phyloP scores from a whole-genome alignment of 2,329 filamentous ascomycete genomes.

The Drechslerella dactyloides region DNA sequence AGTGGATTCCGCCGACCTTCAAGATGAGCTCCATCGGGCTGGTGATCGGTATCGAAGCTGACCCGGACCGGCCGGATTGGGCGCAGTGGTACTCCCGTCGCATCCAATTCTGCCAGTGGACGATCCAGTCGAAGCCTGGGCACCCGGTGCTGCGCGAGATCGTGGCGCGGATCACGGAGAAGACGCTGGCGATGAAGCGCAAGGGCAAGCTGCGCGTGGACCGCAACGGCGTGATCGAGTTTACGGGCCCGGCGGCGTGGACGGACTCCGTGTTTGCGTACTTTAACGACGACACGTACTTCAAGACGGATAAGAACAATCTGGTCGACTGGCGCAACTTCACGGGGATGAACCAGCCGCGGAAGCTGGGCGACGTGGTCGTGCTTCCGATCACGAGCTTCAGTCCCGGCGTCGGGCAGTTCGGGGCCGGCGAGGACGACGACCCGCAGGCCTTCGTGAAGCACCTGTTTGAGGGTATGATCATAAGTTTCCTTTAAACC shows the following conservation, averaged over 20 bases:
- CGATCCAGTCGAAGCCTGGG: slow-evolving; percentile 91
- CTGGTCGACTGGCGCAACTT: slow-evolving; percentile 86
- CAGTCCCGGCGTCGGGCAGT: slow-evolving; percentile 90
- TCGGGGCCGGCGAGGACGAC: slow-evolving; percentile 85
- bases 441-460: slow-evolving; percentile 97
- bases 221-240: slow-evolving; percentile 81
- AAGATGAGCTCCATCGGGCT: slow-evolving; percentile 80
- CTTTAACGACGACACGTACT: slow-evolving; percentile 89
- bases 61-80: slow-evolving; percentile 93
- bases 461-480: slow-evolving; percentile 83
- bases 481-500: not conserved
- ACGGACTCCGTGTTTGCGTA: slow-evolving; percentile 91
- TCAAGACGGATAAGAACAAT: slow-evolving; percentile 77
- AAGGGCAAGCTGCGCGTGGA: slow-evolving; percentile 68
- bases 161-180: slow-evolving; percentile 81
- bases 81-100: slow-evolving; percentile 92
- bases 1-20: slow-evolving; percentile 84
- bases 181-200: slow-evolving; percentile 76
- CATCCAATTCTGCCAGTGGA: slow-evolving; percentile 99
- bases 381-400: slow-evolving; percentile 96
- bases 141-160: slow-evolving; percentile 90
- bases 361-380: slow-evolving; percentile 90
- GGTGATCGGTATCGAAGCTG: slow-evolving; percentile 93
- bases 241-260: slow-evolving; percentile 93
- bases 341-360: slow-evolving; percentile 80